These are phyloP conservation scores for Coemansia sp. DNA, from an alignment of 192 early-diverging fungal genomes.

Conservation along the genomic window DNA sequence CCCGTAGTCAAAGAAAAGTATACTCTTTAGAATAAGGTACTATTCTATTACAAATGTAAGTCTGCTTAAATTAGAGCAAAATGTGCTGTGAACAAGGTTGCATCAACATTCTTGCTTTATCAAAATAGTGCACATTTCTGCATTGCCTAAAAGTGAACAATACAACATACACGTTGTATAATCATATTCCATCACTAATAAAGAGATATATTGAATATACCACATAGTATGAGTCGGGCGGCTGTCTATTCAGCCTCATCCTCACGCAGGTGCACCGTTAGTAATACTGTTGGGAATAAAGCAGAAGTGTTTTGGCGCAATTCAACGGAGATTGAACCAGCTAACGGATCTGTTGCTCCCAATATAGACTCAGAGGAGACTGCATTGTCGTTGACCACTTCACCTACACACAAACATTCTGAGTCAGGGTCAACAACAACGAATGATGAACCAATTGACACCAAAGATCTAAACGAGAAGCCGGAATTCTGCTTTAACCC, in stretches of 20 bases:
- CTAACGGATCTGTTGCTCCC: neutral
- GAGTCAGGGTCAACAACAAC: slow-evolving; percentile 30
- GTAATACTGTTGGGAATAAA: neutral
- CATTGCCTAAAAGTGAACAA: neutral
- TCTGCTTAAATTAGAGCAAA: neutral
- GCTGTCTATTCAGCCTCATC: neutral
- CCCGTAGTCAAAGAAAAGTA: neutral
- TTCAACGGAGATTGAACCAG: slow-evolving; percentile 1
- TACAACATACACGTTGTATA: neutral
- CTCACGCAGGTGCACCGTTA: neutral
- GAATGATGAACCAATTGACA: slow-evolving; percentile 11
- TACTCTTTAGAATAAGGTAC: neutral
- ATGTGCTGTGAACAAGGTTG: neutral
- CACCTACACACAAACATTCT: neutral
- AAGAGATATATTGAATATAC: neutral
- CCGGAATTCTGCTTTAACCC: slow-evolving; percentile 11
- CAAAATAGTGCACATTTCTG: neutral
- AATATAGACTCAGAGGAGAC: neutral
- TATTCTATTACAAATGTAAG: neutral
- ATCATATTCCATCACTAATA: neutral
- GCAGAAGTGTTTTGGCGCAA: neutral
- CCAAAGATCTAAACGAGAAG: slow-evolving; percentile 18
- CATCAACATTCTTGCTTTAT: neutral
- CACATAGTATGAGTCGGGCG: neutral
- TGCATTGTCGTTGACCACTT: neutral